A percentile compares a stretch with the other conserved stretches of the same genome.
Evolutionary conservation across 2,329 filamentous ascomycete species (phyloP).

Genomic region (Aureobasidium namibiae): DNA sequence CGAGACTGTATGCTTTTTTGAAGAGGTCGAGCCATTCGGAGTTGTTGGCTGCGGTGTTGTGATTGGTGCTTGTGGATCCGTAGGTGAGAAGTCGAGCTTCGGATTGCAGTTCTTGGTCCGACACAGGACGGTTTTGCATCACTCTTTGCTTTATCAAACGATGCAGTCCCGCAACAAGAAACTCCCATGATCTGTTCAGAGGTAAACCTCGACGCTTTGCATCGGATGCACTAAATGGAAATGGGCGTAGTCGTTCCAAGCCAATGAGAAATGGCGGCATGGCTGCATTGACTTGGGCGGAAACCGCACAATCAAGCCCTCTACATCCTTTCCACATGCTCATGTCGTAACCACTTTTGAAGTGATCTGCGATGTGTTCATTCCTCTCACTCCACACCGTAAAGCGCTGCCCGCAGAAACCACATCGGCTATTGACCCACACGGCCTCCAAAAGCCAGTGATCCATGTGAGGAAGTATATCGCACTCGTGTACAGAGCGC

Average conservation of each 20-base stretch:
- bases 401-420: slow-evolving; percentile 43
- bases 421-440: slow-evolving; percentile 46
- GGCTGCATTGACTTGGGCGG: slow-evolving; percentile 40
- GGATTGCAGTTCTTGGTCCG: background rate
- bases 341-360: slow-evolving; percentile 46
- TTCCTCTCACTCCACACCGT: slow-evolving; percentile 43
- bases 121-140: background rate
- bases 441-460: slow-evolving; percentile 52
- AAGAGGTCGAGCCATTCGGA: slow-evolving; percentile 41
- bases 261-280: slow-evolving; percentile 46
- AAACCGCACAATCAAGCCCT: slow-evolving; percentile 41
- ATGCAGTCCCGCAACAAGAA: background rate
- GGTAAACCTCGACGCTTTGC: background rate
- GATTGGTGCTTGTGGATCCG: slow-evolving; percentile 40
- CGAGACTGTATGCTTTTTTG: slow-evolving; percentile 40
- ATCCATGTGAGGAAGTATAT: slow-evolving; percentile 56
- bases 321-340: slow-evolving; percentile 47
- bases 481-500: slow-evolving; percentile 52
- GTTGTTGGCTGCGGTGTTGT: slow-evolving; percentile 34
- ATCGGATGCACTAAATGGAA: slow-evolving; percentile 36
- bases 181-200: background rate
- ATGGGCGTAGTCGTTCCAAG: slow-evolving; percentile 36
- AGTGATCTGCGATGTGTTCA: slow-evolving; percentile 48
- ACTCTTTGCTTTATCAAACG: background rate
- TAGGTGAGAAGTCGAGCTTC: slow-evolving; percentile 22